These are phyloP conservation scores for Microbotryum lychnidis-dioicae DNA, from an alignment of 1,284 basidiomycete genomes.

Conservation along the genomic window DNA sequence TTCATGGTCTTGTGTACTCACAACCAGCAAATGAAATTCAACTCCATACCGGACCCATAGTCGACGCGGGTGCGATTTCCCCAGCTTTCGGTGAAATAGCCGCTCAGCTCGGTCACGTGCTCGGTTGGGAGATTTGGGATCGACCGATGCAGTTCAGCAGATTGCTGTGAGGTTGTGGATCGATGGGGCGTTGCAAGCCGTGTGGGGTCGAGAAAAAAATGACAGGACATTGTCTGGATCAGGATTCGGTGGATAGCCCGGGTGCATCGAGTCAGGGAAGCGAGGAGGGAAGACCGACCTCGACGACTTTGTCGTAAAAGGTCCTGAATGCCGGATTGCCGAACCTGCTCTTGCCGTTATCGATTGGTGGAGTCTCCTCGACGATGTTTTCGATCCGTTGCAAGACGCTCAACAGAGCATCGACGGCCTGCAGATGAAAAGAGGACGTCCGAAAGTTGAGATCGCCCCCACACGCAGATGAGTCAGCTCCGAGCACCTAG, in stretches of 20 bases:
- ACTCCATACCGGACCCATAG: constrained; percentile 98
- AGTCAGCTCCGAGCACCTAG: too few relatives aligned
- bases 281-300: constrained; percentile 47
- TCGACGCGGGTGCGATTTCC: constrained; percentile 88
- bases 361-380: constrained; percentile 67
- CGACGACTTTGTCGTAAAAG: constrained; percentile 73
- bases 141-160: constrained; percentile 45
- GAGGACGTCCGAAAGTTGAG: too few relatives aligned
- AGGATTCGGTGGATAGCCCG: neutral
- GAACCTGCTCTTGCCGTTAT: constrained; percentile 85
- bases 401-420: constrained; percentile 56
- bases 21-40: constrained; percentile 97
- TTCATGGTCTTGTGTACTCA: constrained; percentile 44
- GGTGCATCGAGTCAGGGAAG: neutral
- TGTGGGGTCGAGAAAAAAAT: neutral
- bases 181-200: neutral
- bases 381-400: constrained; percentile 61
- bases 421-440: constrained; percentile 49
- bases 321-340: constrained; percentile 93
- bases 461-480: too few relatives aligned
- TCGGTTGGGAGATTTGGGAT: constrained; percentile 55
- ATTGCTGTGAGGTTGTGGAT: constrained; percentile 26
- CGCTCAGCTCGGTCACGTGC: constrained; percentile 58
- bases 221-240: neutral
- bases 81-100: constrained; percentile 83